Conservation (phyloP, 495 filamentous ascomycete species). For the Talaromyces nanjingensis region DNA sequence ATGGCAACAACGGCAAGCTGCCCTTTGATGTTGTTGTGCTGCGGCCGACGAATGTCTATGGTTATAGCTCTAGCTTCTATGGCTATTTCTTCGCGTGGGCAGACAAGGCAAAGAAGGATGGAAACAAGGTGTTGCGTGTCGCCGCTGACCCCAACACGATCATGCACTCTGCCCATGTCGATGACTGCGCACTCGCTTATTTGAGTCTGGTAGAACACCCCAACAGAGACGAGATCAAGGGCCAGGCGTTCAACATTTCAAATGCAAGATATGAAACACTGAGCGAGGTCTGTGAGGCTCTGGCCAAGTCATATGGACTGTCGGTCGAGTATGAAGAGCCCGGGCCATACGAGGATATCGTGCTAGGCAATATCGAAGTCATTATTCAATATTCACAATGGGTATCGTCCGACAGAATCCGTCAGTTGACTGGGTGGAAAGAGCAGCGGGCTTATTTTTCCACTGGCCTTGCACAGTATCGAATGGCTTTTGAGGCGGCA, state of each 20-base stretch:
- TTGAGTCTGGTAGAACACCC: constrained; percentile 26
- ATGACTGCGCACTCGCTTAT: constrained; percentile 40
- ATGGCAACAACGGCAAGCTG: constrained; percentile 11
- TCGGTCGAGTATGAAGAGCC: constrained; percentile 6
- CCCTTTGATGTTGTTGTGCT: constrained; percentile 31
- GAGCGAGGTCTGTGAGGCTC: constrained; percentile 19
- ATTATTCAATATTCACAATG: constrained; percentile 31
- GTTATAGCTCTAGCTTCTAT: constrained; percentile 31
- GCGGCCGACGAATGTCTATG: constrained; percentile 31
- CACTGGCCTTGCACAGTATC: constrained; percentile 26
- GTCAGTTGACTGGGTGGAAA: constrained; percentile 29
- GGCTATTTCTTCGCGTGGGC: constrained; percentile 23
- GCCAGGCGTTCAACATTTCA: constrained; percentile 35
- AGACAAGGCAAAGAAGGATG: constrained; percentile 10
- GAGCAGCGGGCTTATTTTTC: constrained; percentile 28
- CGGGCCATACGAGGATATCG: background rate
- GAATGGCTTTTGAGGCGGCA: constrained; percentile 33
- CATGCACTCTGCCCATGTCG: constrained; percentile 33
- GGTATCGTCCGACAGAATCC: constrained; percentile 32
- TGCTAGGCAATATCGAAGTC: constrained; percentile 8
- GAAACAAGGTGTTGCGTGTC: constrained; percentile 14
- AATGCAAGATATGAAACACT: constrained; percentile 31
- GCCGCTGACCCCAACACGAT: constrained; percentile 24
- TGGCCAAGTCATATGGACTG: constrained; percentile 29
- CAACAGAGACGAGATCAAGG: constrained; percentile 16